Base-by-base conservation (phyloP, 805 yeast genomes). In the Teunomyces stri region DNA sequence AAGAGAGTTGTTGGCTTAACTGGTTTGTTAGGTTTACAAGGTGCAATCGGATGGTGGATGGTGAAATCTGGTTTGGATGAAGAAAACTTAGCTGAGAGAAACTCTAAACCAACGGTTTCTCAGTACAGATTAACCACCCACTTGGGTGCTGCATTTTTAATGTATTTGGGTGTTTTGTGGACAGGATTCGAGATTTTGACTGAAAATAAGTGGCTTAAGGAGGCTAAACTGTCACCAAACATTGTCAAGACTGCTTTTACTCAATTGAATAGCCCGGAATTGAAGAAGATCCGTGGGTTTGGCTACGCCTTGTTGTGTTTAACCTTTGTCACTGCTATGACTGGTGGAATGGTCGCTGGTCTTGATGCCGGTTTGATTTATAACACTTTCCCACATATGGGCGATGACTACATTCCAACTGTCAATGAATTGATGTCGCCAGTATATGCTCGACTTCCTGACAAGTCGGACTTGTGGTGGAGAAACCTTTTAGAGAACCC, bases 31-130 rank as follows among this genome's bases (percentile, higher is more conserved):
- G 99, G 96, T 9, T 70, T 94, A 42, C 99, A 94, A 73, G 99
- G 99, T 45, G 87, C 85, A 45, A 85, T 94, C 55, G 99, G 99
- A 28, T 94, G 99, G 99, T 94, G 99, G 99, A 94, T 94, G 99
- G 99, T 94, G 44, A 83, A 87, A 59, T 89, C 97, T 7, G 99
- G 99, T 27, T 76, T 94, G 47, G 96, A 90, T 62, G 86, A 85
- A 59, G 78, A 84, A 38, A 85, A 85, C 60, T 72, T 94, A 42
- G 79, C 78, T 18, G 90, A 85, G 54, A 79, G 96, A 63, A 86
- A 80, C 40, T 83, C 96, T 0, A 95, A 92, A 62, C 99, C 99
- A n/a, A 89, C 99, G 0, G 99, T 94, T 2, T 88, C 97, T 4
- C 98, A 89, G 61, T 94, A 94, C 63, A 80, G 99, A 65, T 75